These are phyloP conservation scores for Aspergillus transmontanensis DNA, from an alignment of 2,329 filamentous ascomycete species.

Conservation along the genomic window DNA sequence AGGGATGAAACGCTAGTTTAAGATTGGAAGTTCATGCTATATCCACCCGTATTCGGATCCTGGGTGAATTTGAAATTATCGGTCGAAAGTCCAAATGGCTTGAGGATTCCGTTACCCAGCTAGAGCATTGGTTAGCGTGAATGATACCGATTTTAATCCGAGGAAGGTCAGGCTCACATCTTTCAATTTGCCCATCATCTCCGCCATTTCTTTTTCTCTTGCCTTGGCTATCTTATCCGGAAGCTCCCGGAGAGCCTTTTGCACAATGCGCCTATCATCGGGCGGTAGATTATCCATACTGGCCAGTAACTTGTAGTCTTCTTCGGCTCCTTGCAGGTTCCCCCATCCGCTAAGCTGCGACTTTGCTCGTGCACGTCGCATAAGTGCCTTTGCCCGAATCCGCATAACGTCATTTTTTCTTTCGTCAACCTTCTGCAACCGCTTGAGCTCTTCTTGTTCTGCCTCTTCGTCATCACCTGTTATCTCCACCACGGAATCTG, in stretches of 20 bases:
- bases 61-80: slow-evolving; percentile 94
- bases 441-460: slow-evolving; percentile 46
- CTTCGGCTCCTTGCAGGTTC: slow-evolving; percentile 73
- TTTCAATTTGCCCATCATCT: slow-evolving; percentile 98
- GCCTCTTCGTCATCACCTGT: slow-evolving; percentile 44
- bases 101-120: slow-evolving; percentile 87
- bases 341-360: slow-evolving; percentile 76
- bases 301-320: slow-evolving; percentile 76
- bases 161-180: slow-evolving; percentile 54
- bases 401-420: slow-evolving; percentile 67
- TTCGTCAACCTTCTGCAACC: slow-evolving; percentile 48
- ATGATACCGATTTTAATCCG: background rate
- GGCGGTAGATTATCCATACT: slow-evolving; percentile 60
- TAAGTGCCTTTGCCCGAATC: slow-evolving; percentile 79
- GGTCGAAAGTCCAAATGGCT: slow-evolving; percentile 90
- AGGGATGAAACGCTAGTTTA: background rate
- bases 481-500: slow-evolving; percentile 51
- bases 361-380: slow-evolving; percentile 74
- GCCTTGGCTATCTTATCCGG: slow-evolving; percentile 73
- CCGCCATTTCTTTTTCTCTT: slow-evolving; percentile 83
- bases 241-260: slow-evolving; percentile 65
- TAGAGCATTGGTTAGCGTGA: slow-evolving; percentile 31
- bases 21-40: slow-evolving; percentile 81
- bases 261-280: slow-evolving; percentile 69
- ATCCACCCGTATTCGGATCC: slow-evolving; percentile 85